Conservation (phyloP, 2,329 filamentous ascomycete species). For the Apiospora saccharicola region DNA sequence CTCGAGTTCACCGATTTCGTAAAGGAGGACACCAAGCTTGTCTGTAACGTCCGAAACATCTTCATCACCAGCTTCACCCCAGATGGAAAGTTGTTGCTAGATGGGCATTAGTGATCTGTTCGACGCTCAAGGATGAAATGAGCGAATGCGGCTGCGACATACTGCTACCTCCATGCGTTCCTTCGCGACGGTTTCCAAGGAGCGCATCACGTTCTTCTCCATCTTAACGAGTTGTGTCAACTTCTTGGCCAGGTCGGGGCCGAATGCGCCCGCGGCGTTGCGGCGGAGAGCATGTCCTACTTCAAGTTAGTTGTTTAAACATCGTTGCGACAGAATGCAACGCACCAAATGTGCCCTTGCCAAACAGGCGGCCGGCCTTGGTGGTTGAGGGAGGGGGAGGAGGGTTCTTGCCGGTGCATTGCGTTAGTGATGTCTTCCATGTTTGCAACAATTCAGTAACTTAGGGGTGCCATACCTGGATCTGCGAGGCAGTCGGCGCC, state of each 20-base stretch:
- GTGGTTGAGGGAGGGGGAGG: slow-evolving; percentile 91
- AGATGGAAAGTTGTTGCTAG: slow-evolving; percentile 97
- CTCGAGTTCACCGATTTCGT: slow-evolving; percentile 97
- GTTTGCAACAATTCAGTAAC: not conserved
- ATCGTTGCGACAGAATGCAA: slow-evolving; percentile 33
- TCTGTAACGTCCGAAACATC: slow-evolving; percentile 99
- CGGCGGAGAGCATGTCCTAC: slow-evolving; percentile 73
- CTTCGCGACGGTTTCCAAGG: slow-evolving; percentile 90
- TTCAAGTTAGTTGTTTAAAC: slow-evolving; percentile 30
- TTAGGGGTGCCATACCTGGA: slow-evolving; percentile 56
- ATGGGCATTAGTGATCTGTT: not conserved
- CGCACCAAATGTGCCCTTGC: slow-evolving; percentile 85
- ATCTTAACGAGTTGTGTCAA: slow-evolving; percentile 98
- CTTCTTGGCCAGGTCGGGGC: slow-evolving; percentile 94
- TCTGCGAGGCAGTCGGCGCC: slow-evolving; percentile 88
- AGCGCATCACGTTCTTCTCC: slow-evolving; percentile 99
- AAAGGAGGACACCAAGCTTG: slow-evolving; percentile 96
- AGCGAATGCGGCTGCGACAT: slow-evolving; percentile 52
- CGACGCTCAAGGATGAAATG: not conserved
- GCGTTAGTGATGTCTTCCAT: not conserved
- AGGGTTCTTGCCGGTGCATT: slow-evolving; percentile 71
- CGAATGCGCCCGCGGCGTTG: slow-evolving; percentile 78
- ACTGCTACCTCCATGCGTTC: slow-evolving; percentile 99
- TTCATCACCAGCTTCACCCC: slow-evolving; percentile 95
- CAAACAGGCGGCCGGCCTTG: slow-evolving; percentile 89